phyloP scores from a whole-genome alignment of 352 stramenopile genomes.

The Phytophthora tubulina region DNA sequence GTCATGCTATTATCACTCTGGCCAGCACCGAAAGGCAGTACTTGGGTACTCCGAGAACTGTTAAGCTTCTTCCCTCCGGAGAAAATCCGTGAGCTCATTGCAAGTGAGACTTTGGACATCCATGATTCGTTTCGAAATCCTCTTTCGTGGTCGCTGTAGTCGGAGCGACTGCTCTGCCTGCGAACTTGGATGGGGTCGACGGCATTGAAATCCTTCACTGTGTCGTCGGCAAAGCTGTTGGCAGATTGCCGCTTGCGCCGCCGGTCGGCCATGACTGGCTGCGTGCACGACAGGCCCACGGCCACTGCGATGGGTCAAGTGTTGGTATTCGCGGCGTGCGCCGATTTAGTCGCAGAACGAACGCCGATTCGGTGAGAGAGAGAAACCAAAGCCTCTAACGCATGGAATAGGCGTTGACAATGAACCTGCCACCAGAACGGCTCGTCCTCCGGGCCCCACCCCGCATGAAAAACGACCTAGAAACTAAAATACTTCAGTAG shows the following conservation, averaged over 20 bases:
- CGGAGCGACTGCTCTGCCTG: constrained; percentile 29
- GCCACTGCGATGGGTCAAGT: constrained; percentile 8
- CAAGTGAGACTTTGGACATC: constrained; percentile 71
- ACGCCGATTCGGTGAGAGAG: constrained; percentile 12
- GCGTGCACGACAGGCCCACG: constrained; percentile 9
- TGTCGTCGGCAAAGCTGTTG: constrained; percentile 35
- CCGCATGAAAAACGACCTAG: background rate
- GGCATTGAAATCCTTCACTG: constrained; percentile 50
- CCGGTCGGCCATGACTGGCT: constrained; percentile 50
- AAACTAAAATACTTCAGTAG: constrained; percentile 16
- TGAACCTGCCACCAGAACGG: constrained; percentile 18
- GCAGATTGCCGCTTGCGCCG: constrained; percentile 46
- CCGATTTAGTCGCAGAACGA: constrained; percentile 22
- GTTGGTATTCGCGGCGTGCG: constrained; percentile 1
- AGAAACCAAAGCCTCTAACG: constrained; percentile 8
- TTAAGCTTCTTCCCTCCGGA: constrained; percentile 53
- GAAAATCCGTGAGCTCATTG: constrained; percentile 76
- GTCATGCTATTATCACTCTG: constrained; percentile 21
- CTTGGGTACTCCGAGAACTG: constrained; percentile 67
- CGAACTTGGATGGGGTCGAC: constrained; percentile 27
- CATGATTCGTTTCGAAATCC: constrained; percentile 58
- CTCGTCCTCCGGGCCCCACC: constrained; percentile 19
- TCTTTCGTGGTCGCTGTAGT: constrained; percentile 26
- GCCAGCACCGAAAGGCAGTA: constrained; percentile 52
- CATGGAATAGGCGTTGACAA: constrained; percentile 1